These are phyloP conservation scores for Poteriospumella lacustris DNA, from an alignment of 108 stramenopile species.

Conservation along the genomic window DNA sequence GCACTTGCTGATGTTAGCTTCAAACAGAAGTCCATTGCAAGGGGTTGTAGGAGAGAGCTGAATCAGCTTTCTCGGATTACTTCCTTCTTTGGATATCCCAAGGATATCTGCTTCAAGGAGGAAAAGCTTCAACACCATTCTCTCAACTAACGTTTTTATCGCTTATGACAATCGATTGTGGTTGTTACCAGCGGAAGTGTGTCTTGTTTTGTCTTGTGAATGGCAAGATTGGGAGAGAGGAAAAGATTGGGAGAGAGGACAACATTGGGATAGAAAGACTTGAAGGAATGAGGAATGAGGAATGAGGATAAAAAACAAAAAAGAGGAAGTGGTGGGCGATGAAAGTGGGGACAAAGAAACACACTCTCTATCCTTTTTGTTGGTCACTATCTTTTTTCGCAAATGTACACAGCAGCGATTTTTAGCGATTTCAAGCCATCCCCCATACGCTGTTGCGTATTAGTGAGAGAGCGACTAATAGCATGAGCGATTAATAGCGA, in stretches of 20 bases:
- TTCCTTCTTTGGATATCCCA: not conserved
- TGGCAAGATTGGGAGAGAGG: not conserved
- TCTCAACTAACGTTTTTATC: not conserved
- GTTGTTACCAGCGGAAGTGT: not conserved
- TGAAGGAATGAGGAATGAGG: not conserved
- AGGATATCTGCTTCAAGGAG: not conserved
- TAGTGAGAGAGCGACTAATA: too few relatives aligned
- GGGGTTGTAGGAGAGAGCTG: too few relatives aligned
- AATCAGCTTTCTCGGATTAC: too few relatives aligned
- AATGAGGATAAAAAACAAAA: not conserved
- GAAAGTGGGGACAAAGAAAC: not conserved
- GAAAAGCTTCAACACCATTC: not conserved
- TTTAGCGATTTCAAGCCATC: too few relatives aligned
- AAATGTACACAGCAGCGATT: not conserved
- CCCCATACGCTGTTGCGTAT: too few relatives aligned
- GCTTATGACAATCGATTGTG: not conserved
- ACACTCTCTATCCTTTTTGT: not conserved
- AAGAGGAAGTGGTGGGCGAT: not conserved
- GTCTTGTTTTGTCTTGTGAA: not conserved
- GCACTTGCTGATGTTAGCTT: too few relatives aligned
- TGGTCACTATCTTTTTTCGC: not conserved
- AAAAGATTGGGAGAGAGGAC: not conserved
- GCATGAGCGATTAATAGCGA: too few relatives aligned
- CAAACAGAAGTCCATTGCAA: too few relatives aligned
- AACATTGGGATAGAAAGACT: not conserved